Conservation (phyloP, 768 basidiomycete genomes). For the Rhizopogon vulgaris region DNA sequence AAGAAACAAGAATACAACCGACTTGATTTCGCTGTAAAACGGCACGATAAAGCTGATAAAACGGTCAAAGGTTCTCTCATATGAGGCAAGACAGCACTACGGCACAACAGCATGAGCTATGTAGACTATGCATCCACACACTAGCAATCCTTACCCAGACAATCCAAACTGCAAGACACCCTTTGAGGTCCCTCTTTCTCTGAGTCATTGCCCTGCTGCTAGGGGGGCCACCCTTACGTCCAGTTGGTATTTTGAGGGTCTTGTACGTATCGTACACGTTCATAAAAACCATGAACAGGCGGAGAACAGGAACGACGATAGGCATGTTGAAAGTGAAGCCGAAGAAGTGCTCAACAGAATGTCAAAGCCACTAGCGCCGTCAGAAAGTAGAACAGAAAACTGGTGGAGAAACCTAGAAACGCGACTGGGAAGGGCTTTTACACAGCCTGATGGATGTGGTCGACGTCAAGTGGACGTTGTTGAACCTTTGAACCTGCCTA, state of each 20-base stretch:
- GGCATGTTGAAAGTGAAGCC: constrained; percentile 41
- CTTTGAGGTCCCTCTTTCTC: constrained; percentile 82
- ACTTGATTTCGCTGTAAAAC: constrained; percentile 82
- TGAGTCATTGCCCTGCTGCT: constrained; percentile 64
- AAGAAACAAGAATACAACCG: constrained; percentile 64
- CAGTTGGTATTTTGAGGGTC: constrained; percentile 61
- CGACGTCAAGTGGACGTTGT: background rate
- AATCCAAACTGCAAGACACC: constrained; percentile 77
- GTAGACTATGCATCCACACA: background rate
- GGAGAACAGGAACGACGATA: constrained; percentile 59
- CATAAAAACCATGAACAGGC: constrained; percentile 63
- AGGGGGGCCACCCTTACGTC: constrained; percentile 47
- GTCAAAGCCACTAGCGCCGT: background rate
- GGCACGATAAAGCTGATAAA: constrained; percentile 68
- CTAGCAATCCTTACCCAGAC: constrained; percentile 58
- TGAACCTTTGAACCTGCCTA: background rate
- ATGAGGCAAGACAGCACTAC: constrained; percentile 62
- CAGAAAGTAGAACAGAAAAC: background rate
- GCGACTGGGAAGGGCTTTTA: constrained; percentile 4
- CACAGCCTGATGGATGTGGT: constrained; percentile 9
- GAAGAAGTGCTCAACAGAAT: constrained; percentile 5
- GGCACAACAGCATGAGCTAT: constrained; percentile 10
- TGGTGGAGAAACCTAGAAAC: background rate
- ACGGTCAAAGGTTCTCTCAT: constrained; percentile 62
- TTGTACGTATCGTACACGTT: constrained; percentile 86